These are phyloP conservation scores for Cryptococcus sp. DNA, from an alignment of 1,284 basidiomycete species.

Conservation along the genomic window DNA sequence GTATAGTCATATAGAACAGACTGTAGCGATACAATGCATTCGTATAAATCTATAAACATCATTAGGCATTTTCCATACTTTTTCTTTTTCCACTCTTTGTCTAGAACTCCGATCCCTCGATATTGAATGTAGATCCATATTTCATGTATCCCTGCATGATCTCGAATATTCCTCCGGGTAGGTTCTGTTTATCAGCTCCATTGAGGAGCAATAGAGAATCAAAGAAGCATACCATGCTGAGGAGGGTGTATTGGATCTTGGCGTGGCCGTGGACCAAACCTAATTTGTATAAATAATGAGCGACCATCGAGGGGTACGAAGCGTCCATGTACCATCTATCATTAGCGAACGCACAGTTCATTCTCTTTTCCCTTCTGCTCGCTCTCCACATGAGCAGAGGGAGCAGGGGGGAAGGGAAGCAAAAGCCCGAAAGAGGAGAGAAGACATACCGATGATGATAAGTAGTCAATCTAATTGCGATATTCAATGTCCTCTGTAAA, in stretches of 20 bases:
- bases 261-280: conserved; percentile 90
- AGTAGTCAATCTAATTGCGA: conserved; percentile 84
- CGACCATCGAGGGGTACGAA: conserved; percentile 87
- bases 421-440: background rate
- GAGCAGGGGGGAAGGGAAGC: no score
- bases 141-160: conserved; percentile 68
- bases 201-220: background rate
- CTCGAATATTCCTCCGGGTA: conserved; percentile 75
- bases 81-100: no score
- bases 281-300: conserved; percentile 84
- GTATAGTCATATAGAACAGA: no score
- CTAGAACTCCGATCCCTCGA: conserved; percentile 41
- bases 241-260: conserved; percentile 88
- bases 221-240: conserved; percentile 68
- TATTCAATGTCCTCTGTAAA: conserved; percentile 82
- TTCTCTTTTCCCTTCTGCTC: background rate
- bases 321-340: conserved; percentile 59
- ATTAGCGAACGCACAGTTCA: background rate
- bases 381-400: no score
- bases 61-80: no score
- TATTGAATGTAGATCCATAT: conserved; percentile 35
- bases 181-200: conserved; percentile 43
- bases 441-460: conserved; percentile 64
- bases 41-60: no score
- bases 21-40: no score